Base-by-base conservation (phyloP, 352 stramenopile species). In the Ophiocytium majus region DNA sequence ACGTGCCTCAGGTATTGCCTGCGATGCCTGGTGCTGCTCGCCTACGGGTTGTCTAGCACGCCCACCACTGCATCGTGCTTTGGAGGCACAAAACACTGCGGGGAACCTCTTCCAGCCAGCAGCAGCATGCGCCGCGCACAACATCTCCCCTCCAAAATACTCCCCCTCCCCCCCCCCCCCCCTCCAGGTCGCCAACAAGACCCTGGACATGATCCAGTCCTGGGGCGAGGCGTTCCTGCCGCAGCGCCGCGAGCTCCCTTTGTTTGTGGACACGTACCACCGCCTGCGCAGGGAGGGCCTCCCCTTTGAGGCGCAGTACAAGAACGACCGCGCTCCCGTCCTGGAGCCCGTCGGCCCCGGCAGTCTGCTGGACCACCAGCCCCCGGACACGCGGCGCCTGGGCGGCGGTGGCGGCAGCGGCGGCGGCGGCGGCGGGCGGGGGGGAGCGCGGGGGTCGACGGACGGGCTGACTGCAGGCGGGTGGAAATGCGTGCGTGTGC, bases 221-320 rank as follows among this genome's bases (percentile, higher is more conserved):
- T 90, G 88, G 88, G 88, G 88, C 1, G 88, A 90, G 64, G 88
- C 87, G 32, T 90, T 90, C 43, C 75, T 90, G 34, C 85, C 88
- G 32, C 82, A 84, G 79, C 32, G 80, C 32, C 78, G 81, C 64
- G 82, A 86, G 36, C 81, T 90, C 50, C 83, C 81, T 9, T 28
- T 87, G 10, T 90, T 90, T 75, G 85, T 89, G 35, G 76, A 84
- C 23, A 88, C 82, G n/a, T 90, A 90, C 50, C 87, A 90, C 82
- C n/a, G 78, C 31, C 83, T 90, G 0, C 74, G 81, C 32, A 85
- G 64, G 34, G 82, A 86, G 23, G 83, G 83, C 10, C 43, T 89
- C 10, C 66, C 80, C 0, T 90, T 90, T 79, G 71, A 76, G 10
- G 57, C 63, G 17, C 85, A 88, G 75, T 88, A 88, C 81, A 63